Evolutionary conservation across 345 rosid species (phyloP), one percentile per base, ranked within the genome.

Genomic region (Litchi chinensis): DNA sequence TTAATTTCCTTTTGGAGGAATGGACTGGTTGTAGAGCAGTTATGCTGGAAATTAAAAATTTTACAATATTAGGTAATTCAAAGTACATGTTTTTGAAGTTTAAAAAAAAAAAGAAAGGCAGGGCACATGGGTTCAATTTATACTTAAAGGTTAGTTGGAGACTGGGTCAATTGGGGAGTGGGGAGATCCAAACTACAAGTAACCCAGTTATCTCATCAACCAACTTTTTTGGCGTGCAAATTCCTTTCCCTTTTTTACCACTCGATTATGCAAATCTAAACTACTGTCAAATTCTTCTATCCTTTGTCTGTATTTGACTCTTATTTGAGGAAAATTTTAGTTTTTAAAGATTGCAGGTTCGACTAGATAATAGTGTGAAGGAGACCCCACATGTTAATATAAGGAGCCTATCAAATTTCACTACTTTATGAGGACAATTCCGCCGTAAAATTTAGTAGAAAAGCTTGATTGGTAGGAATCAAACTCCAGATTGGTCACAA

Each of bases 151-250:
- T 32, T 1, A 32, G 37, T 32, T 32, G 37, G 37, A 2, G 37
- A 32, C 37, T 32, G 37, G 37, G 37, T 26, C 28, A 32, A 3
- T 32, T 32, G 37, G 37, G 3, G 37, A 32, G 2, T 32, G 37
- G 37, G 37, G 4, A 32, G 37, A 18, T 21, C 12, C 26, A 41
- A n/a, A 68, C 18, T 44, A 18, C 39, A 3, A 21, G 0, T 21
- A 3, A 3, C 66, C 32, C 37, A 18, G 41, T 32, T n/a, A 6
- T 65, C 62, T 22, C 19, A 32, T 37, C 65, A 37, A 32, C 15
- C 4, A 6, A 67, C 79, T 76, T 76, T 76, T 11, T 16, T 68
- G 73, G 79, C 79, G 56, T 67, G 79, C 79, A 52, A 21, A 22
- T 16, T 40, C 2, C 41, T 10, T 68, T 40, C 2, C 66, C 52